phyloP scores from a whole-genome alignment of 768 basidiomycete genomes.

The Ephemerocybe angulata region DNA sequence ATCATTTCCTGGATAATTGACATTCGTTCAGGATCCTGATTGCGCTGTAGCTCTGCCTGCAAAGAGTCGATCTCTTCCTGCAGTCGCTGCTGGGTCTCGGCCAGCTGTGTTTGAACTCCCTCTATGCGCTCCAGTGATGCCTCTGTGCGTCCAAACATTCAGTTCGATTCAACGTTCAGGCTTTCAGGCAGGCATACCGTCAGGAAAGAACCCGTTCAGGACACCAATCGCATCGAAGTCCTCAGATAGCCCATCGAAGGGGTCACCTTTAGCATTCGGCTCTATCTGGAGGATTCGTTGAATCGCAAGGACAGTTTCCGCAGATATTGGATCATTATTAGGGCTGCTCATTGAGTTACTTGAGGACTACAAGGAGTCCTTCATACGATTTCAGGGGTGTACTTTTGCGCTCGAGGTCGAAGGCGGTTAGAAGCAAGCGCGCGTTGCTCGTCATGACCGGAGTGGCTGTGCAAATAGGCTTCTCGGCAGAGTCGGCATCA shows the following conservation, averaged over 20 bases:
- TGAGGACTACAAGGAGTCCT: neutral
- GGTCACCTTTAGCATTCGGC: constrained; percentile 42
- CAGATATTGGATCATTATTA: constrained; percentile 50
- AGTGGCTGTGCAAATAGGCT: neutral
- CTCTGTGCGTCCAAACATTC: constrained; percentile 51
- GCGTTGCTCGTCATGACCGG: neutral
- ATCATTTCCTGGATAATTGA: constrained; percentile 94
- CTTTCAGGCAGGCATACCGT: constrained; percentile 53
- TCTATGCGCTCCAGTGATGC: constrained; percentile 70
- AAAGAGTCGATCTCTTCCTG: constrained; percentile 70
- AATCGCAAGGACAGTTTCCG: constrained; percentile 65
- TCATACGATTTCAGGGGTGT: neutral
- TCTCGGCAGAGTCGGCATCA: too few relatives aligned
- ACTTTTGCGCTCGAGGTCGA: neutral
- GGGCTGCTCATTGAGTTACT: neutral
- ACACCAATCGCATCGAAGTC: constrained; percentile 55
- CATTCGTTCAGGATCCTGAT: constrained; percentile 89
- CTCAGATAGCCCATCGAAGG: constrained; percentile 54
- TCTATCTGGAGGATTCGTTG: constrained; percentile 64
- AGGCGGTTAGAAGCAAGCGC: neutral
- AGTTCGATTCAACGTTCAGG: neutral
- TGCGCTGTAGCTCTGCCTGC: constrained; percentile 60
- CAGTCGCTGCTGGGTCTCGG: constrained; percentile 64
- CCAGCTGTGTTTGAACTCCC: constrained; percentile 63
- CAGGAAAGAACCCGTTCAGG: constrained; percentile 72